These are phyloP conservation scores for Epichloe brachyelytri DNA, from an alignment of 2,329 filamentous ascomycete species.

Conservation along the genomic window DNA sequence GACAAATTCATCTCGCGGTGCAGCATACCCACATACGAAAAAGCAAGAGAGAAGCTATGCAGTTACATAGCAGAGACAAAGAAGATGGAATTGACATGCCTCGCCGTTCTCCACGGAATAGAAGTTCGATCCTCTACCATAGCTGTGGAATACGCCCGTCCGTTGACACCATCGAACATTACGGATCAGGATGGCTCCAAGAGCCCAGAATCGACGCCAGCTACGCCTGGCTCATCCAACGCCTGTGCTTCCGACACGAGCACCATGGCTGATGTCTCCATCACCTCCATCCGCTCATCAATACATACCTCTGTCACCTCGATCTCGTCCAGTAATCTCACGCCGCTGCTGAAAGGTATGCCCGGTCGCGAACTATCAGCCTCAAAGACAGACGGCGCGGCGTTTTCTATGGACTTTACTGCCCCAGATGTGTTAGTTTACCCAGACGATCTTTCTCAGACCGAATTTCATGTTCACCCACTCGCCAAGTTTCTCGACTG, in stretches of 20 bases:
- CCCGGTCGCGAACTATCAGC: slow-evolving; percentile 26
- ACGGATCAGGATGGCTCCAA: slow-evolving; percentile 6
- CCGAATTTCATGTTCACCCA: slow-evolving; percentile 24
- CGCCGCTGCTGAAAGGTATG: slow-evolving; percentile 32
- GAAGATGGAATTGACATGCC: slow-evolving; percentile 20
- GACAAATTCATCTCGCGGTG: slow-evolving; percentile 22
- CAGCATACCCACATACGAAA: slow-evolving; percentile 17
- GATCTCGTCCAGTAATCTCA: slow-evolving; percentile 8
- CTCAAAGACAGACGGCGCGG: slow-evolving; percentile 24
- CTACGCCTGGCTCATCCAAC: neutral
- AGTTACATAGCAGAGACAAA: slow-evolving; percentile 21
- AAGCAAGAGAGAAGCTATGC: slow-evolving; percentile 16
- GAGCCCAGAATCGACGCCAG: slow-evolving; percentile 2
- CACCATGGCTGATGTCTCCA: slow-evolving; percentile 2
- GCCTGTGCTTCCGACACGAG: neutral
- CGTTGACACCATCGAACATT: slow-evolving; percentile 6
- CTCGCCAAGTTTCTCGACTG: slow-evolving; percentile 19
- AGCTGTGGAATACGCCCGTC: neutral
- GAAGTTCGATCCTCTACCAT: slow-evolving; percentile 3
- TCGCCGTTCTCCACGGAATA: slow-evolving; percentile 12
- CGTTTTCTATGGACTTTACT: slow-evolving; percentile 19
- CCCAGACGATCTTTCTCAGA: slow-evolving; percentile 21
- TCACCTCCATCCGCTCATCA: slow-evolving; percentile 2
- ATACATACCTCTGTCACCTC: slow-evolving; percentile 1
- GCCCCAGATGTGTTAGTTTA: slow-evolving; percentile 20